Base-by-base conservation (phyloP, 2,329 filamentous ascomycete genomes). In the Colletotrichum tabaci region DNA sequence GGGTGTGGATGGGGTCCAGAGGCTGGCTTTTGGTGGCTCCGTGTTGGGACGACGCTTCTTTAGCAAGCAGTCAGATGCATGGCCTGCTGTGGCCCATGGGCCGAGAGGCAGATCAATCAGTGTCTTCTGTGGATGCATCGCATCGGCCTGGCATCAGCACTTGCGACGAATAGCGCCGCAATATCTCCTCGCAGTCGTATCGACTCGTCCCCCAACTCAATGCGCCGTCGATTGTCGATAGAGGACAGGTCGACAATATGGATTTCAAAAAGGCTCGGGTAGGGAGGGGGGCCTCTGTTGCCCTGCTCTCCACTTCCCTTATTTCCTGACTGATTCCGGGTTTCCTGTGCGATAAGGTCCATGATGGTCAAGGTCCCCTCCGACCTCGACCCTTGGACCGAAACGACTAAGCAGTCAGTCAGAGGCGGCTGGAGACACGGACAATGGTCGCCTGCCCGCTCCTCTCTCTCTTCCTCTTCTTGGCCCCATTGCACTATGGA, bases 31-130 rank as follows among this genome's bases (percentile, higher is more conserved):
- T 63, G 30, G 65, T 69, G 70, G 70, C 70, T 71, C 61, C 61
- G 53, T 72, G 70, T 66, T 71, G 66, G 66, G 66, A 72, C 61
- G 70, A 71, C 65, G 68, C 68, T 71, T 71, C 65, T 71, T 68
- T 71, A 71, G 65, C 65, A 68, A 52, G 50, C 57, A 53, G 52
- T 58, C 21, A 58, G 65, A 57, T 64, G 16, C 42, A 13, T 56
- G 61, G 44, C 46, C 57, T 62, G 46, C 56, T 23, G 40, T 47
- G 60, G 30, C 30, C 30, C 30, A 35, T 35, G 8, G 30, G 30
- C 30, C 30, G 46, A 26, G 35, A 40, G 58, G 58, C 58, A 71
- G 67, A 49, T 66, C 53, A 56, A 40, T 40, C 53, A 62, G 16
- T 44, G 46, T 53, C 44, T 56, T 12, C 40, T 53, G 9, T 30